phyloP scores from a whole-genome alignment of 176 grass and related monocot species.

The Musa acuminata region DNA sequence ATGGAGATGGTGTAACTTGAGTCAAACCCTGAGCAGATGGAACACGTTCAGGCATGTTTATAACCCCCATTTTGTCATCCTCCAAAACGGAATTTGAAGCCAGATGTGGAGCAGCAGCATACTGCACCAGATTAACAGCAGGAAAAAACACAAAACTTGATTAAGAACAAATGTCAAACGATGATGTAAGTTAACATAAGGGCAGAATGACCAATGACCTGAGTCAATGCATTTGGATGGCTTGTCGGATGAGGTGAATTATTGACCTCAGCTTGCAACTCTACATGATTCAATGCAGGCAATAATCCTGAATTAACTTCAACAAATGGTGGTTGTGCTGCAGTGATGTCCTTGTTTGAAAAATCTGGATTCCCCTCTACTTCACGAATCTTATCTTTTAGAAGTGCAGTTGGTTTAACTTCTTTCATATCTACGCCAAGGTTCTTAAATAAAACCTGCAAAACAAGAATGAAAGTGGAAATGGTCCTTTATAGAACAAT shows the following conservation, averaged over 20 bases:
- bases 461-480: background rate
- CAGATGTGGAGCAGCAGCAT: conserved; percentile 54
- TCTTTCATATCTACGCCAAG: conserved; percentile 92
- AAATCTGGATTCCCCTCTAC: conserved; percentile 91
- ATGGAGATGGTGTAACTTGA: conserved; percentile 45
- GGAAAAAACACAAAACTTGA: background rate
- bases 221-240: conserved; percentile 61
- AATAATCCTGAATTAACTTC: conserved; percentile 42
- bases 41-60: conserved; percentile 76
- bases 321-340: conserved; percentile 45
- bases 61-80: conserved; percentile 70
- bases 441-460: conserved; percentile 93
- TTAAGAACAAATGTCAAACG: conserved; percentile 1
- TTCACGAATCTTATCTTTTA: conserved; percentile 68
- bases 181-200: background rate
- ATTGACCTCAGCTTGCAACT: conserved; percentile 66
- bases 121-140: conserved; percentile 45
- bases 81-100: conserved; percentile 60
- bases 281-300: conserved; percentile 48
- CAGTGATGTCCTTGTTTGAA: conserved; percentile 81
- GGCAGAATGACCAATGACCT: conserved; percentile 38
- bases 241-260: conserved; percentile 43
- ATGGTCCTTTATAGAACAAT: too few relatives aligned
- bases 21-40: conserved; percentile 34
- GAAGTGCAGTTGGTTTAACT: conserved; percentile 80